A percentile compares a stretch with the other conserved stretches of the same genome.
phyloP scores from a whole-genome alignment of 2,329 filamentous ascomycete species.

The Sporothrix globosa region DNA sequence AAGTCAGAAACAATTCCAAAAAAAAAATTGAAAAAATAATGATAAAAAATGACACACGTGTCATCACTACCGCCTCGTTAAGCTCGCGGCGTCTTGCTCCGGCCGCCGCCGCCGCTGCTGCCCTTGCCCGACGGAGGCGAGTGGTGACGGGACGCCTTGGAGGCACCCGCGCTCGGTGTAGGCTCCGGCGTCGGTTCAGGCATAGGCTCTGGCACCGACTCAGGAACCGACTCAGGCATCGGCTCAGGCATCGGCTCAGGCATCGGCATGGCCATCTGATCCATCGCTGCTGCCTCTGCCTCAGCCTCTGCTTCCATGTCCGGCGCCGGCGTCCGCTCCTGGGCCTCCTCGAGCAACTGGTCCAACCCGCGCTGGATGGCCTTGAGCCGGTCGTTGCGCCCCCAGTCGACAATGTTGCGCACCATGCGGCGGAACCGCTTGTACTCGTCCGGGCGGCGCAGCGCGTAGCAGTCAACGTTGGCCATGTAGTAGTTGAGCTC shows the following conservation, averaged over 20 bases:
- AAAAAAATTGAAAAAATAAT: neutral
- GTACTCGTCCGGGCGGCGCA: conserved; percentile 1
- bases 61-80: neutral
- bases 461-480: neutral
- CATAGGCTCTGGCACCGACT: no score
- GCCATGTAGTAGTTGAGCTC: neutral
- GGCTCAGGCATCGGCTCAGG: no score
- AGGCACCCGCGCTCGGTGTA: neutral
- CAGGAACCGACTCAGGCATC: no score
- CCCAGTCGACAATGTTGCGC: conserved; percentile 25
- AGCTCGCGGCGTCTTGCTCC: conserved; percentile 9
- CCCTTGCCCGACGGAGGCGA: conserved; percentile 12
- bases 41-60: neutral
- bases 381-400: conserved; percentile 14
- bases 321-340: neutral
- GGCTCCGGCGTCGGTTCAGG: no score
- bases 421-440: neutral
- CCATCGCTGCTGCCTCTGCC: no score
- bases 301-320: no score
- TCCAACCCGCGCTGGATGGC: neutral
- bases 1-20: neutral
- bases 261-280: no score
- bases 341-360: conserved; percentile 9
- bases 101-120: conserved; percentile 2
- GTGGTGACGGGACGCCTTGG: neutral